Evolutionary conservation across 2,329 filamentous ascomycete genomes (phyloP), one percentile per base, ranked within the genome.

Genomic region (Aurifilum marmelostoma): DNA sequence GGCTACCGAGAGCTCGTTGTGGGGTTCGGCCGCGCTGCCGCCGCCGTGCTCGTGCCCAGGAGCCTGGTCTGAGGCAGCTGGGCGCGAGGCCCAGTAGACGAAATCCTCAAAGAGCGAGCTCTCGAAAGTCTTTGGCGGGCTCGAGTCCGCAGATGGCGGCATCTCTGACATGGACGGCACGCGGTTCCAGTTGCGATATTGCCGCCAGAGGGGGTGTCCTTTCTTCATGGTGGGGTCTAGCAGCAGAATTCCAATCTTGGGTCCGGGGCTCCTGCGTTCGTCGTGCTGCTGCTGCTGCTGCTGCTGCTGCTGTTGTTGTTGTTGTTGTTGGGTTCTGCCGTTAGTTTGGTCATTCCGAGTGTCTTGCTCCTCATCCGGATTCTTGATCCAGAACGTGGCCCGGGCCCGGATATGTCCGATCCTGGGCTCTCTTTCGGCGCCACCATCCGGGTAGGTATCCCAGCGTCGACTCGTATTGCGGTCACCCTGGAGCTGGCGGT

Each of bases 381-480:
- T 63, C 66, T 72, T 66, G 32, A 75, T 61, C 74, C 74, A 76
- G 29, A 75, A 74, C 24, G 75, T 74, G 21, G 74, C 75, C 24
- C 73, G 74, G 29, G 72, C 73, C 32, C 75, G 70, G 9, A 71
- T 73, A 34, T 74, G 54, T 11, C 71, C 74, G 12, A 75, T 72
- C 18, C 72, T 71, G 3, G 71, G 68, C n/a, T 66, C 70, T 34
- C 60, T 62, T 16, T 60, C 18, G 2, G 27, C 21, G 9, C 64
- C 47, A 1, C 18, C 34, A 1, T 68, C n/a, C 2, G 66, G 32
- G 64, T 56, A 21, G 7, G 66, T 70, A 52, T 76, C 75, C 75
- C 75, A 76, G 37, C 71, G 67, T 14, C 71, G 69, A 54, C 71
- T 74, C 47, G 74, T 72, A 59, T 72, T 75, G 24, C 68, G 70